phyloP scores from a whole-genome alignment of 805 yeast species.

The Teunomyces cretensis region DNA sequence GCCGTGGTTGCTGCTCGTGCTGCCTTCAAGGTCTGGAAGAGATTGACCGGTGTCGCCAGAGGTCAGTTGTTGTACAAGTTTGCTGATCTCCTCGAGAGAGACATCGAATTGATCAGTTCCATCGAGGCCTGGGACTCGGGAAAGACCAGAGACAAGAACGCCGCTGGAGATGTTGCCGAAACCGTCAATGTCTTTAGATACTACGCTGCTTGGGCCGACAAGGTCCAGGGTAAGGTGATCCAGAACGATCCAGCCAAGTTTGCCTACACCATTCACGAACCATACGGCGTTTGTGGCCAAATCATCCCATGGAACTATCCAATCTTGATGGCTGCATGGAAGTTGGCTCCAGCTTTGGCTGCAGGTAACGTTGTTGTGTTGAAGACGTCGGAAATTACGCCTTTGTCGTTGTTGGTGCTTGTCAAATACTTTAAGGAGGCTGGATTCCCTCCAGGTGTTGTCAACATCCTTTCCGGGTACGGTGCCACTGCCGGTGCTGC shows the following conservation, averaged over 20 bases:
- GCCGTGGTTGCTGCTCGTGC: conserved; percentile 40
- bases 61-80: conserved; percentile 36
- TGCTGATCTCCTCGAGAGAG: conserved; percentile 34
- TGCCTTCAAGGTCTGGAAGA: conserved; percentile 48
- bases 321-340: conserved; percentile 71
- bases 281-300: conserved; percentile 65
- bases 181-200: conserved; percentile 47
- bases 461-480: conserved; percentile 68
- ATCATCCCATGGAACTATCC: conserved; percentile 78
- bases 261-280: conserved; percentile 69
- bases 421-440: conserved; percentile 60
- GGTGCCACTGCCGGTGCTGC: conserved; percentile 72
- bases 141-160: conserved; percentile 47
- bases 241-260: conserved; percentile 48
- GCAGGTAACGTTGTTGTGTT: conserved; percentile 73
- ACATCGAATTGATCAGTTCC: conserved; percentile 34
- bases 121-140: conserved; percentile 50
- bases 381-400: conserved; percentile 76
- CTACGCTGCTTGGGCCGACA: conserved; percentile 66
- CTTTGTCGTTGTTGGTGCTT: conserved; percentile 62
- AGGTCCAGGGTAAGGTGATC: conserved; percentile 47
- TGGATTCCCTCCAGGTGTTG: conserved; percentile 76
- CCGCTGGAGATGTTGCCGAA: conserved; percentile 49
- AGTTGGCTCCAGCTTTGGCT: conserved; percentile 78
- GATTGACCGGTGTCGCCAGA: conserved; percentile 43